Evolutionary conservation across 352 stramenopile genomes (phyloP).

Genomic region (Globisporangium cederbergense): DNA sequence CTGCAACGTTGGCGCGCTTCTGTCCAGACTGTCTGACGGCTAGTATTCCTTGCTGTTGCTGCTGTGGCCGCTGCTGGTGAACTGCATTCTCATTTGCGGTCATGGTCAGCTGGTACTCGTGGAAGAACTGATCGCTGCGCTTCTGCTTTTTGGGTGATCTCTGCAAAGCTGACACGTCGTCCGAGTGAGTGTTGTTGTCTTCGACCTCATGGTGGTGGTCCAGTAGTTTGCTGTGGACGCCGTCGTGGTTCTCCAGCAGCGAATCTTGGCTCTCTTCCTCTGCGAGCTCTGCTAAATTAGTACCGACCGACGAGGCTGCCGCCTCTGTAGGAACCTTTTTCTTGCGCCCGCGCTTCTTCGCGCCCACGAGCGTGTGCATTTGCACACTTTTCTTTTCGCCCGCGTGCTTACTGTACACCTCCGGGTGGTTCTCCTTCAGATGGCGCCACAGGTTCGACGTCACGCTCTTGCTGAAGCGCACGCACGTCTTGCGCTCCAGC

Average conservation of each 20-base stretch:
- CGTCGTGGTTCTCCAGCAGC: constrained; percentile 6
- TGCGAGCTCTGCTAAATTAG: constrained; percentile 8
- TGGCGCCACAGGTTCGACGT: constrained; percentile 83
- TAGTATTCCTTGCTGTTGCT: neutral
- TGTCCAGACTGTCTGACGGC: neutral
- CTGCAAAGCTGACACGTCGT: neutral
- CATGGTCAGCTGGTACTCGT: constrained; percentile 29
- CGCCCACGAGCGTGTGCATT: constrained; percentile 56
- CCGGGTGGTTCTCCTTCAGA: constrained; percentile 77
- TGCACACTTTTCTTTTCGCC: constrained; percentile 75
- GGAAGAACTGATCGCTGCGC: constrained; percentile 35
- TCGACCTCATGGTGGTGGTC: constrained; percentile 8
- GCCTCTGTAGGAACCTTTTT: constrained; percentile 27
- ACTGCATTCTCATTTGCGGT: neutral
- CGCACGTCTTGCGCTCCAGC: constrained; percentile 57
- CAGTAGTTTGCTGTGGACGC: constrained; percentile 21
- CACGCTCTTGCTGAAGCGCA: constrained; percentile 82
- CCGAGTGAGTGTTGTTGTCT: constrained; percentile 12
- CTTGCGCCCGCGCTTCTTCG: constrained; percentile 60
- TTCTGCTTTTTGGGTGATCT: constrained; percentile 37
- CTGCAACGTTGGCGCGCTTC: neutral
- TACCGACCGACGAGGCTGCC: neutral
- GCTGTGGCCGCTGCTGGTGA: constrained; percentile 17
- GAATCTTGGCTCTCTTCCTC: constrained; percentile 2
- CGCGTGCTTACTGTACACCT: constrained; percentile 66